Percentiles rank a stretch among this genome's conserved stretches.
phyloP scores from a whole-genome alignment of 805 yeast genomes.

The Sugiyamaella americana region DNA sequence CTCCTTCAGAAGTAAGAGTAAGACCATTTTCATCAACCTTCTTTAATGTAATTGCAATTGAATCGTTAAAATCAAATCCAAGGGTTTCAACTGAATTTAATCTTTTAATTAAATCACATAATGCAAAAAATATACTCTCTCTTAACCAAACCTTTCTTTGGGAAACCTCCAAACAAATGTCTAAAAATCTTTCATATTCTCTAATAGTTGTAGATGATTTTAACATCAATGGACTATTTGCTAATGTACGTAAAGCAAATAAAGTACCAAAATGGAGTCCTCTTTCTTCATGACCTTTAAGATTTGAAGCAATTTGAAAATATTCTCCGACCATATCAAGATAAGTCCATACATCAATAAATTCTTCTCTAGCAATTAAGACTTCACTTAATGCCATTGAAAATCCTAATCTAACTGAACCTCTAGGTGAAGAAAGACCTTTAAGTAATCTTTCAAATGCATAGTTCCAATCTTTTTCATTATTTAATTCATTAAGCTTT shows the following conservation, averaged over 20 bases:
- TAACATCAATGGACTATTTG: slow-evolving; percentile 46
- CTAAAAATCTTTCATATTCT: slow-evolving; percentile 39
- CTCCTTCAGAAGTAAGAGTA: slow-evolving; percentile 69
- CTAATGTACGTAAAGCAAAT: slow-evolving; percentile 74
- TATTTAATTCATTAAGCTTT: slow-evolving; percentile 42
- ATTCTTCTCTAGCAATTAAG: slow-evolving; percentile 24
- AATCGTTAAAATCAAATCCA: slow-evolving; percentile 2
- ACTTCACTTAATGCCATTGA: slow-evolving; percentile 78
- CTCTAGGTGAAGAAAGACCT: slow-evolving; percentile 78
- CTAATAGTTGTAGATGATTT: slow-evolving; percentile 24
- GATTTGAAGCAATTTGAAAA: slow-evolving; percentile 37
- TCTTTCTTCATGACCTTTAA: slow-evolving; percentile 78
- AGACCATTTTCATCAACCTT: slow-evolving; percentile 48
- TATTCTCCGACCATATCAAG: slow-evolving; percentile 33
- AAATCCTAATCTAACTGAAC: slow-evolving; percentile 80
- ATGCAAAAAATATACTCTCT: slow-evolving; percentile 70
- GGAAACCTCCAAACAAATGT: slow-evolving; percentile 51
- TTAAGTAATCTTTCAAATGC: slow-evolving; percentile 71
- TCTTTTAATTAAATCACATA: slow-evolving; percentile 45
- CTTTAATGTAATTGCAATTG: slow-evolving; percentile 32
- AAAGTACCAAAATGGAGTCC: slow-evolving; percentile 73
- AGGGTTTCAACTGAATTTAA: slow-evolving; percentile 1
- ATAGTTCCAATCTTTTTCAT: slow-evolving; percentile 65
- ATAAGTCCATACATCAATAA: slow-evolving; percentile 37
- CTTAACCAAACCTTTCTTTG: slow-evolving; percentile 73